phyloP scores from a whole-genome alignment of 179 eudicot species.

The Nepenthes alata region DNA sequence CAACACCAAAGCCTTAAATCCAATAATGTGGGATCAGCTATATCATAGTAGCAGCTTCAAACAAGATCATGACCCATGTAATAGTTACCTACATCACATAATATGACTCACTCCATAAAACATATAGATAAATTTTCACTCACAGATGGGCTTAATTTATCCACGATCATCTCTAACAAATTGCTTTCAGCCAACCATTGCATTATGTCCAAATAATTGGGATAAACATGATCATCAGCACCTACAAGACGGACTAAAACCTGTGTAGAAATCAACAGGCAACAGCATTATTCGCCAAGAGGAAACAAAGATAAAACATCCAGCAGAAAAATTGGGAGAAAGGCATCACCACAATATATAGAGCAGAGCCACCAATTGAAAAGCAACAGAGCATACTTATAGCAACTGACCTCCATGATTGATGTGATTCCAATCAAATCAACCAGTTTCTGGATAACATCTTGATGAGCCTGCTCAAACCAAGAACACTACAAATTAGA shows the following conservation, averaged over 20 bases:
- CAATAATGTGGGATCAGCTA: background rate
- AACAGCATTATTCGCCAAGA: conserved; percentile 2
- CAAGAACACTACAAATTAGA: conserved; percentile 3
- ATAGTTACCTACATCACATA: no score
- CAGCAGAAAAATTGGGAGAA: background rate
- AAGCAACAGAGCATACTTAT: background rate
- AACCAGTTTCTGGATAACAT: conserved; percentile 71
- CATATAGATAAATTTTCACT: conserved; percentile 16
- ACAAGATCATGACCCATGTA: no score
- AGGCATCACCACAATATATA: background rate
- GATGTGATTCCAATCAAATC: conserved; percentile 97
- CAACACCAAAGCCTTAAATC: no score
- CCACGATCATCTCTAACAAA: conserved; percentile 94
- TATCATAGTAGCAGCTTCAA: background rate
- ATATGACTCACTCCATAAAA: no score
- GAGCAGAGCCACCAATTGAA: background rate
- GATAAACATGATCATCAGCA: conserved; percentile 84
- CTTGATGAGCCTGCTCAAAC: conserved; percentile 61
- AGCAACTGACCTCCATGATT: conserved; percentile 74
- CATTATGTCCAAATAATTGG: conserved; percentile 76
- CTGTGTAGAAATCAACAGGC: conserved; percentile 25
- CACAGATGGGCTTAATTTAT: conserved; percentile 72
- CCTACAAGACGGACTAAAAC: conserved; percentile 92
- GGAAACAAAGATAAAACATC: background rate
- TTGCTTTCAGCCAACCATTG: conserved; percentile 88